These are phyloP conservation scores for Iberis amara DNA, from an alignment of 441 rosid species.

Conservation along the genomic window DNA sequence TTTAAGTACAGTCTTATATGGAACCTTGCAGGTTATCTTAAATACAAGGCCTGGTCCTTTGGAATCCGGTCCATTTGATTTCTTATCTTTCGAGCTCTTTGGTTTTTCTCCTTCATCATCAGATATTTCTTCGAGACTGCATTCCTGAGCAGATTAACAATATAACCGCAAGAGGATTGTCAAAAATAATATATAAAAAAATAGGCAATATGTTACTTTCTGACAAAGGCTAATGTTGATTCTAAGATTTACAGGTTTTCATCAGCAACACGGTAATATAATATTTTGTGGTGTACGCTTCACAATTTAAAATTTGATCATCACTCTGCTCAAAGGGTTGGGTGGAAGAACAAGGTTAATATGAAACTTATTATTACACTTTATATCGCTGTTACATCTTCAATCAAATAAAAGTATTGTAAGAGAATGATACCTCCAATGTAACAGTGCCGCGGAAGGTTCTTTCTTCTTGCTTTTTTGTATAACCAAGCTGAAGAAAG, in stretches of 20 bases:
- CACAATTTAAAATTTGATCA: conserved; percentile 1
- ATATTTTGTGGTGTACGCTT: not conserved
- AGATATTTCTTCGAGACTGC: conserved; percentile 56
- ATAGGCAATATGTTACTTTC: not conserved
- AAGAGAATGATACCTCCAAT: conserved; percentile 45
- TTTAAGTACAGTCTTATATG: conserved; percentile 42
- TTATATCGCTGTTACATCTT: conserved; percentile 4
- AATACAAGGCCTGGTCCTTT: conserved; percentile 50
- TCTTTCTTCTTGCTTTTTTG: conserved; percentile 69
- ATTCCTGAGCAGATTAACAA: conserved; percentile 46
- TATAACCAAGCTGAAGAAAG: conserved; percentile 59
- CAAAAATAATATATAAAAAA: too few species aligned
- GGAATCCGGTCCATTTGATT: conserved; percentile 61
- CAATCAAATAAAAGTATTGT: not conserved
- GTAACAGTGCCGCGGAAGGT: conserved; percentile 63
- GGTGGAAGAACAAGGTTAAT: conserved; percentile 13
- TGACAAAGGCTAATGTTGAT: too few species aligned
- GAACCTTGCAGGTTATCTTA: conserved; percentile 57
- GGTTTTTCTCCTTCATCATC: conserved; percentile 60
- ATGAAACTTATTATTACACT: conserved; percentile 5
- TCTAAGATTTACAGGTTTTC: not conserved
- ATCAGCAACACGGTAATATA: conserved; percentile 1
- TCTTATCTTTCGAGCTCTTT: conserved; percentile 69
- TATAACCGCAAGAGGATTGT: not conserved
- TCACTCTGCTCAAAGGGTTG: not conserved